Evolutionary conservation across 176 grass and related monocot species (phyloP).

Genomic region (sorghum (Sorghum bicolor)): Sorghum_bicolor_NCBIv3 NC_012873.2:60807001-60807500

Average conservation of each 20-base stretch:
- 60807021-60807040: background rate
- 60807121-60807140: slow-evolving; percentile 18
- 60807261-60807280: background rate
- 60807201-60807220: background rate
- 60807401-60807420: slow-evolving; percentile 39
- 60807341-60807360: too few species aligned
- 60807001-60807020: background rate
- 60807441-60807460: slow-evolving; percentile 37
- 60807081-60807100: background rate
- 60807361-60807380: background rate
- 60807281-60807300: background rate
- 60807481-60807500: background rate
- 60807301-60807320: background rate
- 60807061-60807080: background rate
- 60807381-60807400: slow-evolving; percentile 32
- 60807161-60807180: background rate
- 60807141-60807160: background rate
- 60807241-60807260: background rate
- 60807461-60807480: slow-evolving; percentile 20
- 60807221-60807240: background rate
- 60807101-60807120: background rate
- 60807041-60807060: background rate
- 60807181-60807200: background rate
- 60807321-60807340: too few species aligned
- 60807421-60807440: background rate